Percentiles rank a stretch among this genome's conserved stretches.
phyloP scores from a whole-genome alignment of 371 early-diverging fungal genomes.

The Thermomucor indicae-seudaticae region DNA sequence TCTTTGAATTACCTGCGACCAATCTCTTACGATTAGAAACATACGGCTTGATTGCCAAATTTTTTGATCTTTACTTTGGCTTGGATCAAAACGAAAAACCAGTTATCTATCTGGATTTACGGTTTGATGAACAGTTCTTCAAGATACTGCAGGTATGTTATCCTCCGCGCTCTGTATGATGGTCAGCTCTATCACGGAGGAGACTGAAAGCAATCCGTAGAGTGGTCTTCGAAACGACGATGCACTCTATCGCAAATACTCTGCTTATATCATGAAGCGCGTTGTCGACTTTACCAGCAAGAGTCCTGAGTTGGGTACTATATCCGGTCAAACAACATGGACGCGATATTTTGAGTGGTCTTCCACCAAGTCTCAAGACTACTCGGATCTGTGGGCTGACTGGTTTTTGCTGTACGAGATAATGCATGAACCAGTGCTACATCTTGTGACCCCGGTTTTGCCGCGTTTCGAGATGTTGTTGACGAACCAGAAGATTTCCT shows the following conservation, averaged over 20 bases:
- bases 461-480: constrained; percentile 34
- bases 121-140: constrained; percentile 36
- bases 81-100: constrained; percentile 5
- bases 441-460: constrained; percentile 49
- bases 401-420: constrained; percentile 57
- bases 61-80: constrained; percentile 43
- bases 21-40: constrained; percentile 39
- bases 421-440: constrained; percentile 50
- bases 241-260: constrained; percentile 37
- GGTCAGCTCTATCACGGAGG: not conserved
- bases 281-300: constrained; percentile 37
- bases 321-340: constrained; percentile 14
- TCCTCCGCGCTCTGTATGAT: not conserved
- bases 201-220: constrained; percentile 6
- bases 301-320: constrained; percentile 10
- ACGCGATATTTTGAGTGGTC: constrained; percentile 39
- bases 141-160: constrained; percentile 34
- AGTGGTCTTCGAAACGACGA: constrained; percentile 44
- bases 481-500: constrained; percentile 6
- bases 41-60: constrained; percentile 42
- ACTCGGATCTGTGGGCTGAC: constrained; percentile 46
- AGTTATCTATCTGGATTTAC: constrained; percentile 28
- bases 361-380: constrained; percentile 13
- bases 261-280: constrained; percentile 39
- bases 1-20: constrained; percentile 44